These are phyloP conservation scores for Coemansia sp. DNA, from an alignment of 192 early-diverging fungal genomes.

Conservation along the genomic window DNA sequence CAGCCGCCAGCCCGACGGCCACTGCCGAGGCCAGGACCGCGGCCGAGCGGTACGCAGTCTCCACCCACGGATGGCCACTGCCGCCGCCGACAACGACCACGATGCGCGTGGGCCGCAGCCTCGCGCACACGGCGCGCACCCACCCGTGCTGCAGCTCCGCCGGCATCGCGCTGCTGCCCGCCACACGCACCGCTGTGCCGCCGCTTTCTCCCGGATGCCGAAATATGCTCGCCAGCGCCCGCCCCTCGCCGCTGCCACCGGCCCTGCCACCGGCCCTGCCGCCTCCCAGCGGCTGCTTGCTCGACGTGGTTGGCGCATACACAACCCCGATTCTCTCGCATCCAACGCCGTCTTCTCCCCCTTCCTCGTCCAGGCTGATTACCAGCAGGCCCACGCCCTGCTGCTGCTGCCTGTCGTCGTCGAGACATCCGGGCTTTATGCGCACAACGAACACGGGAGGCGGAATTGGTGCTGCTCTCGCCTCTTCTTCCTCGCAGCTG, in stretches of 20 bases:
- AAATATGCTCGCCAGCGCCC: slow-evolving; percentile 22
- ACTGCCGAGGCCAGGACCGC: slow-evolving; percentile 33
- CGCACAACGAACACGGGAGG: slow-evolving; percentile 25
- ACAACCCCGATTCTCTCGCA: slow-evolving; percentile 19
- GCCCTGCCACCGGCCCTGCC: too few species aligned
- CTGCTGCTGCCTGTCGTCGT: too few species aligned
- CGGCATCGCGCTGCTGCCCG: slow-evolving; percentile 10
- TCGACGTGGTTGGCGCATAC: slow-evolving; percentile 17
- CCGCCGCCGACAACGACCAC: slow-evolving; percentile 19
- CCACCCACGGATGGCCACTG: background rate
- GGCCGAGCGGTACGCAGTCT: slow-evolving; percentile 23
- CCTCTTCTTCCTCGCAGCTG: slow-evolving; percentile 44
- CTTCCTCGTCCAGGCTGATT: slow-evolving; percentile 16
- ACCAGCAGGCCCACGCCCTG: too few species aligned
- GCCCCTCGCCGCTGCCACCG: too few species aligned
- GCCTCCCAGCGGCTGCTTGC: slow-evolving; percentile 2
- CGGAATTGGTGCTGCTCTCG: background rate
- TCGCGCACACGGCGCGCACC: slow-evolving; percentile 12
- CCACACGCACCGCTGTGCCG: slow-evolving; percentile 6
- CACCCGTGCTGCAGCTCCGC: slow-evolving; percentile 40
- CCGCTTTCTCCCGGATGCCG: too few species aligned
- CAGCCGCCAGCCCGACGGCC: slow-evolving; percentile 32
- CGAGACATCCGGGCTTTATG: slow-evolving; percentile 1
- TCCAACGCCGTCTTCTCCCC: background rate
- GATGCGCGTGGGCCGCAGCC: slow-evolving; percentile 13